Evolutionary conservation across 2,329 filamentous ascomycete genomes (phyloP), one percentile per base, ranked within the genome.

Genomic region (Sphaerulina populicola): DNA sequence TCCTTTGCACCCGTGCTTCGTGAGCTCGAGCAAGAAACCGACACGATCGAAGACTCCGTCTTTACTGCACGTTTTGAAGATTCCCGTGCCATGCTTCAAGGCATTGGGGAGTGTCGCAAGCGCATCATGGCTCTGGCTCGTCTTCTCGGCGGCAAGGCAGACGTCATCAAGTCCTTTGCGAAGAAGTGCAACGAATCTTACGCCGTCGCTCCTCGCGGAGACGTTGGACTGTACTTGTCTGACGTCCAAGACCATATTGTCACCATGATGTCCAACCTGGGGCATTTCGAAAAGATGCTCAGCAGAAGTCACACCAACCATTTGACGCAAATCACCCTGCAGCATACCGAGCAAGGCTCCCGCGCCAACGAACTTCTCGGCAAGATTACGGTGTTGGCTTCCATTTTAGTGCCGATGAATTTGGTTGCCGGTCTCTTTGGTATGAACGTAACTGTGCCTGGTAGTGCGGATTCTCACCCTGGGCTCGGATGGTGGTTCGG

Each of bases 181-280:
- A 98, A 98, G 75, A 88, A 94, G 46, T 98, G 93, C 79, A 98
- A 97, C 68, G 91, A 96, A 66, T 88, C 94, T 58, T 97, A 94
- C 74, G 86, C 88, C 59, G 86, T 97, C 47, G 95, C 93, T 1
- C 93, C 93, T 6, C 86, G 90, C 43, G 93, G 93, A 73, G 93
- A 98, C 66, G 95, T 98, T 59, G 93, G 90, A 18, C 80, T 98
- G 63, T 98, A 98, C 66, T 79, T 98, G 33, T 88, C 88, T 64
- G 93, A 98, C 71, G 96, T 98, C 58, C 93, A 98, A 70, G 93
- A 98, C 71, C 93, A 98, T 78, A 91, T 98, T 47, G 88, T 98
- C 53, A 98, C 93, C 41, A 97, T 97, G 91, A 94, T 95, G 79
- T 93, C 87, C 60, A 98, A 94, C 70, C 71, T 98, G 62, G 82